A percentile compares a stretch with the other conserved stretches of the same genome.
These are phyloP conservation scores for Microbotryum scabiosae DNA, from an alignment of 1,284 basidiomycete genomes.

Conservation along the genomic window DNA sequence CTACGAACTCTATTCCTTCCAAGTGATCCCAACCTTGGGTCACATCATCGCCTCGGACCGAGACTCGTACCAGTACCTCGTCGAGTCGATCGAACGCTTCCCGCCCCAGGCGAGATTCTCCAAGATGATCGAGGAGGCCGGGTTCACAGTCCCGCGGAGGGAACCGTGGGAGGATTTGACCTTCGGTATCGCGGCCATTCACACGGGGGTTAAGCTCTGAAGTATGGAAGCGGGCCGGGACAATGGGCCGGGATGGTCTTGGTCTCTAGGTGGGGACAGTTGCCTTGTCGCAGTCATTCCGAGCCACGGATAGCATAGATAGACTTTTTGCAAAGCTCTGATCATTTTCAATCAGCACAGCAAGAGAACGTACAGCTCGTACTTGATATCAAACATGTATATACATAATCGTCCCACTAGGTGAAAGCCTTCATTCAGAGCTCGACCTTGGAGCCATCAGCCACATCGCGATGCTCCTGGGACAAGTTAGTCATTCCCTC, in stretches of 20 bases:
- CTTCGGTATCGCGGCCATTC: conserved; percentile 37
- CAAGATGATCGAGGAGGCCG: conserved; percentile 54
- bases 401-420: too few species aligned
- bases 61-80: conserved; percentile 91
- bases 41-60: conserved; percentile 93
- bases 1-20: conserved; percentile 95
- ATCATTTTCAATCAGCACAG: too few species aligned
- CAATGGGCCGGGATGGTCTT: too few species aligned
- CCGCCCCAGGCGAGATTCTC: conserved; percentile 85
- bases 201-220: conserved; percentile 36
- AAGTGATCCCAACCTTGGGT: conserved; percentile 86
- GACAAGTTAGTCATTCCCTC: conserved; percentile 8
- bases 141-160: conserved; percentile 37
- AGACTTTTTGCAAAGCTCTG: too few species aligned
- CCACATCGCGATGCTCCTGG: conserved; percentile 11
- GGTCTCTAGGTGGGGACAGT: too few species aligned
- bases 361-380: too few species aligned
- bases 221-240: too few species aligned
- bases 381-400: too few species aligned
- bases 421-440: too few species aligned
- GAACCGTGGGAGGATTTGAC: conserved; percentile 36
- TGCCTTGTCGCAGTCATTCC: too few species aligned
- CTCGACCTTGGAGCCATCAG: not conserved
- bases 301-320: too few species aligned
- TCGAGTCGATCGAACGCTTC: conserved; percentile 94